These are phyloP conservation scores for Tylopilus rubrobrunneus DNA, from an alignment of 768 basidiomycete species.

Conservation along the genomic window DNA sequence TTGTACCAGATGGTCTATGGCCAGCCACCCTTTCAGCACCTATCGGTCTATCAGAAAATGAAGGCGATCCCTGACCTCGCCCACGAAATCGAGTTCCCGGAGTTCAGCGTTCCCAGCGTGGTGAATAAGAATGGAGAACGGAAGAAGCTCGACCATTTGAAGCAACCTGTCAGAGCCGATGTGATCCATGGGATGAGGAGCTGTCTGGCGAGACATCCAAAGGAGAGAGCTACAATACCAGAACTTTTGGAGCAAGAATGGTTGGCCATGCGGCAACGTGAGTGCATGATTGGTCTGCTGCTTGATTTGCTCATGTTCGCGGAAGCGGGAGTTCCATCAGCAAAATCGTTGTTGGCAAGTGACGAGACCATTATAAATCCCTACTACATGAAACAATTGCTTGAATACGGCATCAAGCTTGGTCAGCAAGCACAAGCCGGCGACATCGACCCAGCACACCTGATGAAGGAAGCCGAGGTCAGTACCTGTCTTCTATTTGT, in stretches of 20 bases:
- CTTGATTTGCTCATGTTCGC: neutral
- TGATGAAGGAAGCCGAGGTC: constrained; percentile 58
- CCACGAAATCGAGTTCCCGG: constrained; percentile 80
- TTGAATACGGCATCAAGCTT: constrained; percentile 66
- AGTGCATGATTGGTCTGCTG: constrained; percentile 2
- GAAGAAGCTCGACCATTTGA: constrained; percentile 64
- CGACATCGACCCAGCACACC: constrained; percentile 42
- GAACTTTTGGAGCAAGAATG: constrained; percentile 81
- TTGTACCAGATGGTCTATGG: constrained; percentile 99
- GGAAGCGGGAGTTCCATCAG: constrained; percentile 27
- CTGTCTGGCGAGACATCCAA: constrained; percentile 76
- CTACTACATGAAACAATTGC: constrained; percentile 73
- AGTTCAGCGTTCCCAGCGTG: constrained; percentile 49
- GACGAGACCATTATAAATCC: constrained; percentile 76
- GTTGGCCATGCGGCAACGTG: constrained; percentile 51
- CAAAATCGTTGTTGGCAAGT: constrained; percentile 33
- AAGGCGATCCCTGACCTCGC: constrained; percentile 81
- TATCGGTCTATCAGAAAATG: constrained; percentile 86
- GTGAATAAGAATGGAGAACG: constrained; percentile 33
- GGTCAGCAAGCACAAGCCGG: constrained; percentile 40
- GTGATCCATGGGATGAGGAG: constrained; percentile 81
- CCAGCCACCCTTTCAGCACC: constrained; percentile 84
- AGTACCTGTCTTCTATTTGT: constrained; percentile 9
- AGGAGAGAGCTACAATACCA: constrained; percentile 83
- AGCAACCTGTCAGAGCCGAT: constrained; percentile 62